Evolutionary conservation across 2,329 filamentous ascomycete species (phyloP).

Genomic region (Hypocrella siamensis): DNA sequence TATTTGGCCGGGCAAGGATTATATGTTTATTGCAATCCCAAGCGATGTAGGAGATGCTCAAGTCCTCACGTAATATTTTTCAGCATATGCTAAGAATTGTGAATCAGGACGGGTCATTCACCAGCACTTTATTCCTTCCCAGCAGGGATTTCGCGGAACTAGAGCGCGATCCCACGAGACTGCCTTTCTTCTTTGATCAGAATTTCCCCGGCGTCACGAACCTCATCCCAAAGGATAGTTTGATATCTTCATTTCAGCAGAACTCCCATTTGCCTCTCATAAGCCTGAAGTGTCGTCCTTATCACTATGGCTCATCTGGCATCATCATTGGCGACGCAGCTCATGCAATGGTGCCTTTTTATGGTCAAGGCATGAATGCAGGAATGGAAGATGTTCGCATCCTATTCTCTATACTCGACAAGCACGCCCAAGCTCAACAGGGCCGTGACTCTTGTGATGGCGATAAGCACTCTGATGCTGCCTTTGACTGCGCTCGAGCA

Average conservation of each 20-base stretch:
- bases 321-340: constrained; percentile 89
- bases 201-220: constrained; percentile 78
- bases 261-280: constrained; percentile 91
- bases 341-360: constrained; percentile 97
- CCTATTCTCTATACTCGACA: constrained; percentile 69
- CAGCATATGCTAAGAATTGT: constrained; percentile 5
- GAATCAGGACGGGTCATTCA: constrained; percentile 73
- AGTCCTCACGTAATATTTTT: neutral
- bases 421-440: constrained; percentile 33
- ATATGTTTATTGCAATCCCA: constrained; percentile 98
- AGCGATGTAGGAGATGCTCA: constrained; percentile 31
- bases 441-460: constrained; percentile 21
- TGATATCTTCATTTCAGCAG: constrained; percentile 57
- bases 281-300: constrained; percentile 80
- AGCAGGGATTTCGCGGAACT: constrained; percentile 52
- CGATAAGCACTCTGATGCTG: constrained; percentile 25
- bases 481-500: constrained; percentile 44
- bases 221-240: constrained; percentile 49
- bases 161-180: constrained; percentile 40
- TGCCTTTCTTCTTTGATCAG: constrained; percentile 61
- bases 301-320: constrained; percentile 62
- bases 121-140: constrained; percentile 83
- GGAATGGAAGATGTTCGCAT: constrained; percentile 88
- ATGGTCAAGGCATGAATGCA: constrained; percentile 95
- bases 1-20: constrained; percentile 87